Base-by-base conservation (phyloP, 2,329 filamentous ascomycete genomes). In the Thyridium curvatum region DNA sequence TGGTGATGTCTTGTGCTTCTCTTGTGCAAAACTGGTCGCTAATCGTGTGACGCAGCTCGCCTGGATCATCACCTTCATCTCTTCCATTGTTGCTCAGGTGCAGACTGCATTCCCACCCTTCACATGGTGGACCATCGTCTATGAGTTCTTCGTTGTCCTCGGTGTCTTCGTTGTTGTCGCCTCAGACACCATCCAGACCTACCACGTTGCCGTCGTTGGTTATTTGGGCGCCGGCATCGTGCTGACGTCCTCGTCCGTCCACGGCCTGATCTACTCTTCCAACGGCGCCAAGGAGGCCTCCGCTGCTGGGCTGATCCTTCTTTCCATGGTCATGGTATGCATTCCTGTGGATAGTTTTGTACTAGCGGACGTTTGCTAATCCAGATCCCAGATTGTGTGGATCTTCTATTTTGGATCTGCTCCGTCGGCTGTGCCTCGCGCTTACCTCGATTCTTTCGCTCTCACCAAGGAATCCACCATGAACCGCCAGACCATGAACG, bases 391-490 rank as follows among this genome's bases (percentile, higher is more conserved):
- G 90, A 86, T 95, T 52, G 79, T 97, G 43, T 98, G 93, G 93
- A 95, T 96, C 51, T 94, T 97, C 66, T 97, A 97, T 71, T 98
- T 96, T 55, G 93, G 93, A 53, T 95, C 91, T 3, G 84, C 89
- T 14, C 89, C 91, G 2, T 86, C 87, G 32, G 86, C 90, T 13
- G 78, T 83, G 39, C 86, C 90, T 46, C 86, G 91, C 52, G 83
- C 87, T 41, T 95, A 94, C 60, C 85, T 97, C 52, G 93, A 98
- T 65, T 95, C 91, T 1, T 96, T 96, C 56, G 89, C 93, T 35
- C 74, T 96, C 16, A 80, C 93, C 68, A 97, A 97, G 66, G 90
- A 95, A 53, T 79, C 75, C 1, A 71, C 76, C 17, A 66, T 74
- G 64, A 69, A 79, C 69, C 67, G 85, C 63, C 69, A 81, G 66